phyloP scores from a whole-genome alignment of 257 asterid genomes.

The Solanum sparsipilum region DNA sequence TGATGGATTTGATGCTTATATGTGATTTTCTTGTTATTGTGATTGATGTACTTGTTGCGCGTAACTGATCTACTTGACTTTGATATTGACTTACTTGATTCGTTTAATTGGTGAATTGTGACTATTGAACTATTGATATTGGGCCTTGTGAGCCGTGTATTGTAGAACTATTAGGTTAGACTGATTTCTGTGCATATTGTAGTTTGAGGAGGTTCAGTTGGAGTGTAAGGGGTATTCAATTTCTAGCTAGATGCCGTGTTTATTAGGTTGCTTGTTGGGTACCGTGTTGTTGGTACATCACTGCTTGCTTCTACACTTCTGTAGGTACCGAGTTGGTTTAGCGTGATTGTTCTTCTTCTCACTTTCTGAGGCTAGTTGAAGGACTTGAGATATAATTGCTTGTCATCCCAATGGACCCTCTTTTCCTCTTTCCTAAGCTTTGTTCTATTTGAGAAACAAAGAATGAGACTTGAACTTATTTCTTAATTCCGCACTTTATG shows the following conservation, averaged over 20 bases:
- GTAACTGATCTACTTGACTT: neutral
- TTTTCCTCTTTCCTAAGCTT: neutral
- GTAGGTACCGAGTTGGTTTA: neutral
- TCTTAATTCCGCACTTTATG: too few relatives aligned
- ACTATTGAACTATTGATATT: too few relatives aligned
- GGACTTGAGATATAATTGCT: neutral
- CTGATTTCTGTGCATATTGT: too few relatives aligned
- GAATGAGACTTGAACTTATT: neutral
- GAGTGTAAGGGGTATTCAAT: too few relatives aligned
- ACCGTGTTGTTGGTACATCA: neutral
- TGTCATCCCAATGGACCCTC: neutral
- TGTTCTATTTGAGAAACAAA: neutral
- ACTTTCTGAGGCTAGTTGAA: neutral
- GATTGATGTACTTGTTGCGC: too few relatives aligned
- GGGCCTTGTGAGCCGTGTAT: neutral
- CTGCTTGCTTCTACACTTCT: too few relatives aligned
- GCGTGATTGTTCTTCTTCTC: neutral
- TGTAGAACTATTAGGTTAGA: neutral
- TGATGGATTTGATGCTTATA: too few relatives aligned
- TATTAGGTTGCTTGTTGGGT: neutral
- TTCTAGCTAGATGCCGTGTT: neutral
- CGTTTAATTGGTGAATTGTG: neutral
- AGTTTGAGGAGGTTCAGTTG: too few relatives aligned
- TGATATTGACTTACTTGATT: neutral
- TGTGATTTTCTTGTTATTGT: too few relatives aligned